phyloP scores from a whole-genome alignment of 352 stramenopile species.

The Phytophthora citricola region DNA sequence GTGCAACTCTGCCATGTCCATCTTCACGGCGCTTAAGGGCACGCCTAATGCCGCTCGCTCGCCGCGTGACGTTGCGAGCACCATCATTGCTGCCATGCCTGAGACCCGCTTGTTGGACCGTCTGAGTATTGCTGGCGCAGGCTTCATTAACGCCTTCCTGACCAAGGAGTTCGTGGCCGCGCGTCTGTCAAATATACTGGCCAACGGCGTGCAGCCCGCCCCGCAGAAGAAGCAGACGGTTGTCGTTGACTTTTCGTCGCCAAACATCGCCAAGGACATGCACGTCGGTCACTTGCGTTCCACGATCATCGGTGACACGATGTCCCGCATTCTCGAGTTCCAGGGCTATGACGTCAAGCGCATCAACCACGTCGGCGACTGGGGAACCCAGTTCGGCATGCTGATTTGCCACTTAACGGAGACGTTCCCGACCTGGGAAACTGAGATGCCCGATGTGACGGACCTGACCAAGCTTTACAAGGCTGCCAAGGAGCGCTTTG shows the following conservation, averaged over 20 bases:
- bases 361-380: constrained; percentile 89
- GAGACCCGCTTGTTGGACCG: constrained; percentile 89
- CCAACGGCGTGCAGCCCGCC: constrained; percentile 72
- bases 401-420: constrained; percentile 99
- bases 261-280: constrained; percentile 92
- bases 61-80: constrained; percentile 88
- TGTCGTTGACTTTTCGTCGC: constrained; percentile 86
- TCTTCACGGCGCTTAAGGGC: constrained; percentile 97
- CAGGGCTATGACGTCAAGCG: constrained; percentile 82
- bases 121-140: constrained; percentile 92
- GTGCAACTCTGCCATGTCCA: constrained; percentile 97
- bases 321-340: constrained; percentile 89
- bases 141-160: constrained; percentile 98
- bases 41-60: constrained; percentile 70
- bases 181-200: constrained; percentile 75
- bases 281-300: constrained; percentile 89
- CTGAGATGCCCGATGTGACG: constrained; percentile 95
- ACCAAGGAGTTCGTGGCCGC: constrained; percentile 82
- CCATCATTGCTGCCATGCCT: constrained; percentile 90
- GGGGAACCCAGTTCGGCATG: constrained; percentile 99
- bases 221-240: constrained; percentile 87
- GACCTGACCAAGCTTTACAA: constrained; percentile 96
- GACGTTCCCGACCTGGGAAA: constrained; percentile 94
- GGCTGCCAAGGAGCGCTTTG: constrained; percentile 96
- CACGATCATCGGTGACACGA: constrained; percentile 93